Base-by-base conservation (phyloP, 352 stramenopile genomes). In the Peronospora belbahrii region DNA sequence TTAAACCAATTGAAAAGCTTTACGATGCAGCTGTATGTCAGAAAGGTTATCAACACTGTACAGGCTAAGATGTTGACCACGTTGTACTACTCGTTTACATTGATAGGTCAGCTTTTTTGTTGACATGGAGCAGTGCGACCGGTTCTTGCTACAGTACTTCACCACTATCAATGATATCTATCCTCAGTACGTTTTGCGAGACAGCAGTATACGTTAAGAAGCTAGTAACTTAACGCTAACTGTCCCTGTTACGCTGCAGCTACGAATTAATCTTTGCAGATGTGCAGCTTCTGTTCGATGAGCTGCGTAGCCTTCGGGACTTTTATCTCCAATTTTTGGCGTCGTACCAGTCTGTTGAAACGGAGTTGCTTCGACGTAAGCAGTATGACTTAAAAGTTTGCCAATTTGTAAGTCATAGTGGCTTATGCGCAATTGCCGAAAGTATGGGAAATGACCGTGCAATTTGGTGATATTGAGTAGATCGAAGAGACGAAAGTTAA, bases 71-170 rank as follows among this genome's bases (percentile, higher is more conserved):
- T 52, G 25, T 11, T 41, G 23, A 32, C 13, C 40, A 14, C 24
- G 5, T 11, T 28, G n/a, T n/a, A n/a, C n/a, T n/a, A 11, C 11
- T 7, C 17, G 25, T 50, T 1, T 40, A 47, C 27, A 5, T 38
- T 17, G 19, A 35, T 32, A 83, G 74, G 76, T 91, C 20, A 67
- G 60, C 11, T 88, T 86, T 41, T 93, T 90, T 39, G 77, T 93
- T 30, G 79, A 93, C 46, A 93, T 90, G 78, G 81, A 93, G 65
- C 81, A 93, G 52, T 90, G 81, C 34, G 81, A 93, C 42, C 73
- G 77, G 2, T 83, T 83, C 22, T 62, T 93, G 23, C 42, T 88
- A 14, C 53, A 71, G 17, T 87, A 88, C 18, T 93, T 90, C 47
- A 83, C 74, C 6, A 86, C 68, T 5, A 90, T 93, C 64, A 89